Base-by-base conservation (phyloP, 2,329 filamentous ascomycete genomes). In the Sporothrix pseudoabietina region DNA sequence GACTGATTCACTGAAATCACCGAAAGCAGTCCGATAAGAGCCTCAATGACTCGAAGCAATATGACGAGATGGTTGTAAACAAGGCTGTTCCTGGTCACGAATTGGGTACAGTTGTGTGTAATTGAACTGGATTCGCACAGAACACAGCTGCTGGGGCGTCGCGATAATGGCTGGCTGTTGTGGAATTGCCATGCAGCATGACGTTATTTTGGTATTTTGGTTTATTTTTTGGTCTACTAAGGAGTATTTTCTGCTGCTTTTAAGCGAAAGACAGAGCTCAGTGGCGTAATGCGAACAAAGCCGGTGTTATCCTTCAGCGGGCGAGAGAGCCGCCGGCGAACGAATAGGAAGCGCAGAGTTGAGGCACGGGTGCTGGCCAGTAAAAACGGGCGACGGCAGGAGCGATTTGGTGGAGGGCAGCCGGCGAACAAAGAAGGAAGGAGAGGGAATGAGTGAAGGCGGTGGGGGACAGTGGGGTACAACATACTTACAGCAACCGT, bases 311-410 rank as follows among this genome's bases (percentile, higher is more conserved):
- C 69, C 35, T 71, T 44, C 68, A 54, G 65, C 7, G 44, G 44
- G 52, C 49, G 6, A 10, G 26, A 26, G n/a, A 16, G 57, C 32
- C 39, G 5, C 22, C 30, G 22, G 22, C 54, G 69, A 19, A 30
- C 69, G 69, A 71, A 71, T 71, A 39, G 57, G 69, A 71, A 54
- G 57, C 57, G 55, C 69, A 65, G 55, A 71, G 57, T 26, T 10
- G 57, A 39, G 69, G 16, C 69, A 71, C 69, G 69, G 41, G 69
- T 70, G 52, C n/a, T 41, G 66, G 26, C 66, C 65, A 69, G 65
- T 69, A 39, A n/a, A 1, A 63, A 35, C 19, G n/a, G 19, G 35
- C 12, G 39, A 16, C 39, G 22, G n/a, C 22, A 16, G 39, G 41
- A 22, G 35, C 16, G 10, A 35, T 30, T 32, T 32, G 63, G 41